phyloP scores from a whole-genome alignment of 768 basidiomycete genomes.

The Russula vinacea region DNA sequence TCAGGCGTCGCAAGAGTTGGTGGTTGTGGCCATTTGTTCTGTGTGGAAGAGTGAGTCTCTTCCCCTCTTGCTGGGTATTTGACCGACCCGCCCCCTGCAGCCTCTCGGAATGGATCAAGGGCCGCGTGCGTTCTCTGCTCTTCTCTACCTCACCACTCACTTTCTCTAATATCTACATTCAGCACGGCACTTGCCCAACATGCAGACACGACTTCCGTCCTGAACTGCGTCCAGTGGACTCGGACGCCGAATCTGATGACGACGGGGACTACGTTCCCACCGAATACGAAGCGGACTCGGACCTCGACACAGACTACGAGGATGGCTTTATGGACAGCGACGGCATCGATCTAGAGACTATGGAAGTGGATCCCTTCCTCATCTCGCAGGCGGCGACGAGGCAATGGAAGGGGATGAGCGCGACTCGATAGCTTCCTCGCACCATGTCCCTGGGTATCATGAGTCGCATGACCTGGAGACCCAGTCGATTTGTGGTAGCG shows the following conservation, averaged over 20 bases:
- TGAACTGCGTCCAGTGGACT: slow-evolving; percentile 48
- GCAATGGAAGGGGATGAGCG: slow-evolving; percentile 48
- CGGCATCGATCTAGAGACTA: slow-evolving; percentile 30
- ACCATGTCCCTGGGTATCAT: neutral
- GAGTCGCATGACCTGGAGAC: slow-evolving; percentile 27
- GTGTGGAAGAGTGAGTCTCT: slow-evolving; percentile 55
- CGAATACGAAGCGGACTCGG: slow-evolving; percentile 45
- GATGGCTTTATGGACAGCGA: slow-evolving; percentile 31
- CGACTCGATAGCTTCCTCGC: slow-evolving; percentile 5
- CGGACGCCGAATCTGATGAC: slow-evolving; percentile 64
- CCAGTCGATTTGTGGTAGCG: slow-evolving; percentile 19
- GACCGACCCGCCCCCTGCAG: slow-evolving; percentile 36
- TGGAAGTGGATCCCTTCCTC: slow-evolving; percentile 30
- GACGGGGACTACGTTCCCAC: slow-evolving; percentile 64
- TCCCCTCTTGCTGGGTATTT: slow-evolving; percentile 5
- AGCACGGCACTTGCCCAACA: slow-evolving; percentile 73
- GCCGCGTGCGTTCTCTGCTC: slow-evolving; percentile 44
- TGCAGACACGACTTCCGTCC: slow-evolving; percentile 61
- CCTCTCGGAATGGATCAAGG: slow-evolving; percentile 63
- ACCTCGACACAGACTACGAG: slow-evolving; percentile 34
- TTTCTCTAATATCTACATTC: slow-evolving; percentile 18
- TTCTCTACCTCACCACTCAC: neutral
- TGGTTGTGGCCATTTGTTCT: slow-evolving; percentile 66
- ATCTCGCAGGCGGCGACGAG: slow-evolving; percentile 16
- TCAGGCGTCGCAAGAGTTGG: slow-evolving; percentile 54